Base-by-base conservation (phyloP, 106 monocot genomes). In the Narthecium ossifragum region DNA sequence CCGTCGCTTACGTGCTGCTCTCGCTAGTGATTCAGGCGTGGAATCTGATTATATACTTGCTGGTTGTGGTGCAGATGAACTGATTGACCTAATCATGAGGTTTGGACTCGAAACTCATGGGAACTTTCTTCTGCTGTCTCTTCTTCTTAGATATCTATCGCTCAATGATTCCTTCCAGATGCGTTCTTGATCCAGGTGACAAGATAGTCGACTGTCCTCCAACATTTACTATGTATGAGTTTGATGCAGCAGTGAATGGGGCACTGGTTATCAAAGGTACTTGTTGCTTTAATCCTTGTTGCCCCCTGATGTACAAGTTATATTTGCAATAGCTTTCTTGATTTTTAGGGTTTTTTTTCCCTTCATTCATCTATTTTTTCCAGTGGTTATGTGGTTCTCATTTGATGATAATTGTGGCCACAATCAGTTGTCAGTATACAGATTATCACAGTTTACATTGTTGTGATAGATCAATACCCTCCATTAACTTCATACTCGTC, bases 151-250 rank as follows among this genome's bases (percentile, higher is more conserved):
- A 11, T 28, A 9, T 8, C 48, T 17, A n/a, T n/a, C n/a, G n/a
- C n/a, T 24, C 15, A 49, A 30, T 30, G 27, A 25, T 46, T 65
- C 51, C 28, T 24, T 59, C 20, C 68, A 98, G 98, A 77, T 98
- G 98, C 68, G 87, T 91, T 14, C 90, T 98, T 73, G 98, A 98
- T 65, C 98, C 87, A 62, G 87, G 91, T 53, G 98, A 98, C 36
- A 91, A 88, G 46, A 98, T 98, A 70, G 51, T 98, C 26, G 98
- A 98, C 47, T 98, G 98, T 36, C 98, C 98, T 58, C 98, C 98
- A 55, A 98, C 98, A 66, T 98, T 98, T 79, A 85, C 98, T 21
- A 98, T 91, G 91, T 98, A 98, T 80, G 98, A 87, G 65, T 91
- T 98, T 75, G 98, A 98, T 75, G 98, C 98, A 37, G 81, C 87